Evolutionary conservation across 140 eudicot genomes (phyloP).

Genomic region (Bidens hawaiensis): DNA sequence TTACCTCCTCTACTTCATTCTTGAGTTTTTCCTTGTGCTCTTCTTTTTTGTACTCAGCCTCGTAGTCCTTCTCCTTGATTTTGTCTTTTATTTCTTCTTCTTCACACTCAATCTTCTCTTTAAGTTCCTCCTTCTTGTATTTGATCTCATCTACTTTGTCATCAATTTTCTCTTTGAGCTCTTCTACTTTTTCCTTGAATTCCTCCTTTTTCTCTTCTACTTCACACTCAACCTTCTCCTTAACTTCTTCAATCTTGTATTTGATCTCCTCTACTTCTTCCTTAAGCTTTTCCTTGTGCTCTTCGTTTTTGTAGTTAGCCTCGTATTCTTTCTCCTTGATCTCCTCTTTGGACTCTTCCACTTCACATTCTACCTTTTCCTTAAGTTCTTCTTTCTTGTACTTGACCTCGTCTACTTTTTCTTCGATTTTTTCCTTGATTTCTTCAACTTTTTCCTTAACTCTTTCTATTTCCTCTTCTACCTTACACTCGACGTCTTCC

Average conservation of each 20-base stretch:
- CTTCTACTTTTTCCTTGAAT: constrained; percentile 1
- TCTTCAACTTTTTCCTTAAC: constrained; percentile 17
- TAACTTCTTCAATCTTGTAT: constrained; percentile 10
- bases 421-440: constrained; percentile 19
- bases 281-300: constrained; percentile 17
- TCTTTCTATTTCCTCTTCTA: constrained; percentile 18
- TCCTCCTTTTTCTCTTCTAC: constrained; percentile 10
- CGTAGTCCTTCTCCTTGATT: constrained; percentile 16
- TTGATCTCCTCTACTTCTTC: constrained; percentile 18
- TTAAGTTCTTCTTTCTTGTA: constrained; percentile 20
- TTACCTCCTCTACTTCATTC: constrained; percentile 22
- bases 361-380: constrained; percentile 23
- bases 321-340: constrained; percentile 32
- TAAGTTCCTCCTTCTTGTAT: constrained; percentile 11
- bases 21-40: constrained; percentile 19
- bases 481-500: constrained; percentile 15
- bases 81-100: constrained; percentile 11
- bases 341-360: constrained; percentile 21
- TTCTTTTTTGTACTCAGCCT: constrained; percentile 11
- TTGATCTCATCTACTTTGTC: constrained; percentile 2
- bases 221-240: constrained; percentile 15
- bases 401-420: constrained; percentile 16
- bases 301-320: constrained; percentile 18
- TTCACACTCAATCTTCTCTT: constrained; percentile 17
- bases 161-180: not conserved